Evolutionary conservation across 2,329 filamentous ascomycete genomes (phyloP), one percentile per base, ranked within the genome.

Genomic region (Davidsoniella eucalypti): DNA sequence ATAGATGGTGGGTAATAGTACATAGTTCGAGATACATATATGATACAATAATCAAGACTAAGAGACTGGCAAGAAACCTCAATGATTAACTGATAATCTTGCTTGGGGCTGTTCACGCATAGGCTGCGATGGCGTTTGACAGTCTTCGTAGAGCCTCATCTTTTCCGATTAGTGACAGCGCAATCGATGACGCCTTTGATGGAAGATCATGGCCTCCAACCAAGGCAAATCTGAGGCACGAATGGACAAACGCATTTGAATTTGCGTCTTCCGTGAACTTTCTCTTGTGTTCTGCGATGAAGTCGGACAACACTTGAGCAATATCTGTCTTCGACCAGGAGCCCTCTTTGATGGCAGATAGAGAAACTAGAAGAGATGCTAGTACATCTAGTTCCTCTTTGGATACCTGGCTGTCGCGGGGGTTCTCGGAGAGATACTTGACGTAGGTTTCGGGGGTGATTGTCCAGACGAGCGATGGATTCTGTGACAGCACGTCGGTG

Each of bases 391-490:
- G 2, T 21, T 49, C 46, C 5, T 26, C 42, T 7, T 41, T 26
- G 6, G 16, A 25, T 3, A 37, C 18, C 10, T 39, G 23, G 6
- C 18, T 14, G n/a, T 29, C 39, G n/a, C 18, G 47, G 10, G 42
- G 6, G n/a, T 33, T 23, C n/a, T 25, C 9, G 26, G 17, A 18
- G 17, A 54, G 49, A 12, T 36, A 23, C 4, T 36, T 9, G 4
- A 25, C 26, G 56, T 66, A 66, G 18, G 59, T 44, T 5, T 40
- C 29, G n/a, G 51, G 44, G 1, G 63, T 63, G 17, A 65, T 59
- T 3, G 62, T 60, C 63, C 64, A 68, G 54, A 67, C 61, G 41
- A 67, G 60, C 50, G 65, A 65, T 1, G 65, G 64, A 26, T 65
- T 61, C 7, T 59, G 56, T 33, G 63, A 44, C 4, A 64, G 53